phyloP scores from a whole-genome alignment of 805 yeast genomes.

The Starmerella kuoi region DNA sequence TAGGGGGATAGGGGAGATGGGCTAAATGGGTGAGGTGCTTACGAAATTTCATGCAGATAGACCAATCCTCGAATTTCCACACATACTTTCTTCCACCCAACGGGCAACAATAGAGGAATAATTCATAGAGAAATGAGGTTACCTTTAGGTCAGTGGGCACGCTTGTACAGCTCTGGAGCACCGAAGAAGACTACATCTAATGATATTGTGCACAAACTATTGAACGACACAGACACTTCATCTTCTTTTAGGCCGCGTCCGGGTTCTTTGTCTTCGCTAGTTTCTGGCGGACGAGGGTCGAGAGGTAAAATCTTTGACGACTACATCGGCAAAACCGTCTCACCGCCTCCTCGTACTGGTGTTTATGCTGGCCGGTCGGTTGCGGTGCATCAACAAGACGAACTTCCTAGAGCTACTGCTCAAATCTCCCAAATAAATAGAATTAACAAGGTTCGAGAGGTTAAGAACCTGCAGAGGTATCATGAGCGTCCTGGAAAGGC shows the following conservation, averaged over 20 bases:
- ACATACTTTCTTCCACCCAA: no score
- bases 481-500: slow-evolving; percentile 30
- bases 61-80: no score
- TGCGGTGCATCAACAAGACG: slow-evolving; percentile 21
- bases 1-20: no score
- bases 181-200: background rate
- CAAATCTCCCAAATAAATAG: slow-evolving; percentile 24
- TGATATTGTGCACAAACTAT: background rate
- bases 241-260: background rate
- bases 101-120: no score
- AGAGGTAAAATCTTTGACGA: slow-evolving; percentile 1
- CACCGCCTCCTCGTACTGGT: slow-evolving; percentile 27
- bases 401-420: slow-evolving; percentile 22
- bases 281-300: slow-evolving; percentile 3
- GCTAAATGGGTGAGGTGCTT: no score
- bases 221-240: background rate
- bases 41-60: no score
- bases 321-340: background rate
- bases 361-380: slow-evolving; percentile 27
- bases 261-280: slow-evolving; percentile 2
- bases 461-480: slow-evolving; percentile 24
- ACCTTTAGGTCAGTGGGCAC: background rate
- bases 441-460: slow-evolving; percentile 24
- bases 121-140: slow-evolving; percentile 1
- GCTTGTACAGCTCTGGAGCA: slow-evolving; percentile 1